These are phyloP conservation scores for Spinellus fusiger DNA, from an alignment of 192 early-diverging fungal species.

Conservation along the genomic window DNA sequence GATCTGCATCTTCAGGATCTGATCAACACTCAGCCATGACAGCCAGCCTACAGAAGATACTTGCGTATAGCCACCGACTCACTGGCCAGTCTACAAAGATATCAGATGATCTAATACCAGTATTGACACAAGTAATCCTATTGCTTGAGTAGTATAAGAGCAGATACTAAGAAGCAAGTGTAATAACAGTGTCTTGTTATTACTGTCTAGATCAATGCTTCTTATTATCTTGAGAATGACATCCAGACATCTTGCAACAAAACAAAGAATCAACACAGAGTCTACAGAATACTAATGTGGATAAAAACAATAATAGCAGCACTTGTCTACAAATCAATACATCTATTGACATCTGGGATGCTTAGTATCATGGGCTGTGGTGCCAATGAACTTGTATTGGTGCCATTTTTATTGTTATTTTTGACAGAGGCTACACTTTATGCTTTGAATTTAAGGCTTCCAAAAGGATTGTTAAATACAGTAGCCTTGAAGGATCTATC, in stretches of 20 bases:
- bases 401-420: slow-evolving; percentile 43
- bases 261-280: neutral
- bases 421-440: slow-evolving; percentile 52
- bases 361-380: too few relatives aligned
- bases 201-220: slow-evolving; percentile 62
- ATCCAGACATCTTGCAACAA: slow-evolving; percentile 18
- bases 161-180: neutral
- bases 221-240: slow-evolving; percentile 50
- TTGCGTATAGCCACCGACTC: slow-evolving; percentile 17
- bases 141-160: neutral
- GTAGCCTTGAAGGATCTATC: slow-evolving; percentile 71
- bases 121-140: slow-evolving; percentile 51
- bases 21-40: neutral
- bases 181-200: too few relatives aligned
- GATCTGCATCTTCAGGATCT: neutral
- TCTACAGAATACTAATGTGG: neutral
- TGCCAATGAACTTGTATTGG: too few relatives aligned
- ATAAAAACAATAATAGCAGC: too few relatives aligned
- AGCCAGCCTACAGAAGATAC: slow-evolving; percentile 31
- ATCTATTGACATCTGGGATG: too few relatives aligned
- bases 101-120: slow-evolving; percentile 27
- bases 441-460: slow-evolving; percentile 54
- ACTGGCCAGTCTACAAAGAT: neutral
- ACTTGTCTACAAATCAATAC: too few relatives aligned
- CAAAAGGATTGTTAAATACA: slow-evolving; percentile 51